phyloP scores from a whole-genome alignment of 345 rosid species.

The Populus alba region DNA sequence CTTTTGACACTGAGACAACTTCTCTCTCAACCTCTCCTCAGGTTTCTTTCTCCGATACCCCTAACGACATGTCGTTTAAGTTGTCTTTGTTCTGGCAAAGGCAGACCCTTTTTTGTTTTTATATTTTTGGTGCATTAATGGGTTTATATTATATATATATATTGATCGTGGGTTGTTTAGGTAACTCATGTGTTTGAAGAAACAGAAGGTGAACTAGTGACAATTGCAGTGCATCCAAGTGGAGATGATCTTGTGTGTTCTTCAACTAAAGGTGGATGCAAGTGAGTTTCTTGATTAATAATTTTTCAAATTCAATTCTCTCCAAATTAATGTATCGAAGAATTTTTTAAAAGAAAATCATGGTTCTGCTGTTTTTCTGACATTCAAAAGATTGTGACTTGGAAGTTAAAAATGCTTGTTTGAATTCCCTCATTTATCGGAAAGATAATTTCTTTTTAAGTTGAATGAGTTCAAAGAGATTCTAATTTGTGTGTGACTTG shows the following conservation, averaged over 20 bases:
- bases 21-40: conserved; percentile 71
- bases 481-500: not conserved
- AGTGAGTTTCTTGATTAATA: conserved; percentile 41
- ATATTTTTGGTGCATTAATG: not conserved
- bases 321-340: not conserved
- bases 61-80: not conserved
- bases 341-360: not conserved
- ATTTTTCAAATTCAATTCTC: not conserved
- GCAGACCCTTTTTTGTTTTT: conserved; percentile 3
- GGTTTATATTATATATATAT: not conserved
- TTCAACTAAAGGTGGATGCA: conserved; percentile 78
- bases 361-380: not conserved
- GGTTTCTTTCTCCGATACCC: conserved; percentile 31
- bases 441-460: not conserved
- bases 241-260: conserved; percentile 84
- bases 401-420: not conserved
- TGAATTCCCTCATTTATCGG: not conserved
- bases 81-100: not conserved
- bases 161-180: conserved; percentile 27
- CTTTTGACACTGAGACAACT: conserved; percentile 60
- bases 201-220: conserved; percentile 64
- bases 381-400: not conserved
- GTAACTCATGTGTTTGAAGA: conserved; percentile 61
- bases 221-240: conserved; percentile 73
- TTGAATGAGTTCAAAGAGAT: not conserved